phyloP scores from a whole-genome alignment of 2,329 filamentous ascomycete species.

The Shiraia sp. region DNA sequence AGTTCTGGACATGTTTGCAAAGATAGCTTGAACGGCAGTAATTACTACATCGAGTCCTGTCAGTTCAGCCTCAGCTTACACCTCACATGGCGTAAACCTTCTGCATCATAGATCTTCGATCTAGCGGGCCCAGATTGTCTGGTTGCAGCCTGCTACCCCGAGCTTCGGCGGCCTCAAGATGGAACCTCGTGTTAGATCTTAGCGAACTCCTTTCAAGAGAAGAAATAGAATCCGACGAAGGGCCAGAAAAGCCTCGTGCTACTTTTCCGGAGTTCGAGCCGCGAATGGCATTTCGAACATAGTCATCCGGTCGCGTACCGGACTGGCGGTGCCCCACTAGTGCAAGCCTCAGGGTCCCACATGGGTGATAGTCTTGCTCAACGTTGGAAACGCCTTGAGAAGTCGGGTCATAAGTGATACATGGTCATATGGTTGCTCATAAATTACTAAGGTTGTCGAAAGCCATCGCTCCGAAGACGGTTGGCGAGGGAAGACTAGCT shows the following conservation, averaged over 20 bases:
- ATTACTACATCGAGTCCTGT: not conserved
- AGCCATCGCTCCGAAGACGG: not conserved
- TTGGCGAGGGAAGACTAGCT: not conserved
- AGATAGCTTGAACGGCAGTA: conserved; percentile 10
- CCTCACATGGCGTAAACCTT: too few species aligned
- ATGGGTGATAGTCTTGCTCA: conserved; percentile 18
- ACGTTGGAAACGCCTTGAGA: conserved; percentile 12
- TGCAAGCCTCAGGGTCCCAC: conserved; percentile 30
- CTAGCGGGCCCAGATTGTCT: too few species aligned
- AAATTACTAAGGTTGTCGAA: not conserved
- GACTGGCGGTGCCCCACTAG: conserved; percentile 27
- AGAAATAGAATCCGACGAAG: too few species aligned
- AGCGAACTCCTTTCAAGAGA: too few species aligned
- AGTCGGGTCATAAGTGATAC: conserved; percentile 4
- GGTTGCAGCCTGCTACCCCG: too few species aligned
- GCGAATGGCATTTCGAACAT: conserved; percentile 10
- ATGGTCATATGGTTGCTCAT: not conserved
- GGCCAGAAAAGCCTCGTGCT: too few species aligned
- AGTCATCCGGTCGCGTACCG: conserved; percentile 13
- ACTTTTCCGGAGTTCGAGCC: too few species aligned
- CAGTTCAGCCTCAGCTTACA: too few species aligned
- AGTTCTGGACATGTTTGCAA: conserved; percentile 25
- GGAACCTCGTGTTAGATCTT: too few species aligned
- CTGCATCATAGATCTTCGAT: too few species aligned
- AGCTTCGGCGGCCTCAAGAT: too few species aligned